Base-by-base conservation (phyloP, 2,329 filamentous ascomycete genomes). In the Knufia fluminis region DNA sequence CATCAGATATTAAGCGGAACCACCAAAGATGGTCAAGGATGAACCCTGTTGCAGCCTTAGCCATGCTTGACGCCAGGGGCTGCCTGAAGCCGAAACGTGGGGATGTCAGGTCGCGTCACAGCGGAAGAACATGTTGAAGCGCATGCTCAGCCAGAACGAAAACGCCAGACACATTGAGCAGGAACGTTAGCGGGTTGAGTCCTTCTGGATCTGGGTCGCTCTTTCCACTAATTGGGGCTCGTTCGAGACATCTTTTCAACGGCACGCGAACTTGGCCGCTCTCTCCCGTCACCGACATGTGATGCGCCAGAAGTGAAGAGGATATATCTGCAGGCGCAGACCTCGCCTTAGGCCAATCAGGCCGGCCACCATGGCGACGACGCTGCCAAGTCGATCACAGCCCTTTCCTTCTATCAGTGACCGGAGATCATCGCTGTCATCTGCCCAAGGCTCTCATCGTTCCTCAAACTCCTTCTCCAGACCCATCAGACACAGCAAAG, bases 391-490 rank as follows among this genome's bases (percentile, higher is more conserved):
- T 56, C 66, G 66, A 52, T 65, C 68, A 24, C 65, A 68, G 14
- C 67, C 62, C 14, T 62, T 67, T 48, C 65, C 64, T 20, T 60
- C 60, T 38, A 63, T 52, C 48, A 63, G 62, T 44, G 63, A 65
- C 58, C 59, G 71, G 51, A 69, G 74, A 60, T 73, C 76, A 36
- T 85, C 82, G n/a, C 68, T 84, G 20, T 39, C 45, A 6, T 48
- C 45, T 17, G n/a, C n/a, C 2, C 33, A 48, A 42, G 78, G 45
- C 16, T 48, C 45, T 3, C 45, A 48, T 31, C 45, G 45, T 16
- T 48, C 45, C 19, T 48, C 45, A 12, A 31, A 23, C 45, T 48
- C 45, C 6, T n/a, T 48, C 19, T 48, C 45, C 10, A 17, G 33
- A 6, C 22, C 33, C 3, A 10, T 22, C 16, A 39, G 45, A 38